Conservation (phyloP, 2,329 filamentous ascomycete genomes). For the Leptographium radiaticola region DNA sequence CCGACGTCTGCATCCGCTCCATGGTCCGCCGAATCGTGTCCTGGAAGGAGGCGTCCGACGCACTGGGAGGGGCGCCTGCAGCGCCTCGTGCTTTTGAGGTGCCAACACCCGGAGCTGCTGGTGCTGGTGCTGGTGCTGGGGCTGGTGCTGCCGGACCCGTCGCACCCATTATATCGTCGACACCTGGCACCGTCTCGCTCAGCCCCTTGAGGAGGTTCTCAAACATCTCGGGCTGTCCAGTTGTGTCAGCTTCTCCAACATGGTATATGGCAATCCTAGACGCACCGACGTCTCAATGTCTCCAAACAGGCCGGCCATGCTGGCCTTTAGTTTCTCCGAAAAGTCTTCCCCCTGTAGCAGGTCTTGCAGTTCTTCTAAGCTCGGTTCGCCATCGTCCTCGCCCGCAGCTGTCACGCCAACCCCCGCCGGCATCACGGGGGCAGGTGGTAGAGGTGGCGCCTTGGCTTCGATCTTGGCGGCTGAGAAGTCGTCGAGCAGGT, state of each 20-base stretch:
- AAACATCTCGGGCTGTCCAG: conserved; percentile 54
- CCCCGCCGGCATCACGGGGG: conserved; percentile 1
- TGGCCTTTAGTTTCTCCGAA: conserved; percentile 71
- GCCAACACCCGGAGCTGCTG: conserved; percentile 10
- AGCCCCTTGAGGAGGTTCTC: conserved; percentile 66
- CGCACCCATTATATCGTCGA: conserved; percentile 12
- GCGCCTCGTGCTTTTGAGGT: conserved; percentile 2
- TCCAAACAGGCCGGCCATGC: conserved; percentile 74
- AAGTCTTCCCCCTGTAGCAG: conserved; percentile 62
- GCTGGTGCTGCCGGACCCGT: neutral
- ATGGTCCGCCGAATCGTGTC: conserved; percentile 89
- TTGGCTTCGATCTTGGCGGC: conserved; percentile 43
- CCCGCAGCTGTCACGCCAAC: conserved; percentile 10
- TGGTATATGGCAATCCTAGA: neutral
- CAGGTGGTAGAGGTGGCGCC: conserved; percentile 15
- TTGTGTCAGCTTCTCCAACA: neutral
- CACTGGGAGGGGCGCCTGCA: conserved; percentile 14
- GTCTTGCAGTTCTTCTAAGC: conserved; percentile 26
- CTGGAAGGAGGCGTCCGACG: conserved; percentile 55
- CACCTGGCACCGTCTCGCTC: conserved; percentile 25
- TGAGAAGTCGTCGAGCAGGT: conserved; percentile 87
- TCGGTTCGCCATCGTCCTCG: conserved; percentile 13
- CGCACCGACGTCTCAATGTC: conserved; percentile 51
- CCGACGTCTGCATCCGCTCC: conserved; percentile 88
- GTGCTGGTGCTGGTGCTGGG: neutral